Conservation (phyloP, 148 eudicot species). For the Cornus controversa region DNA sequence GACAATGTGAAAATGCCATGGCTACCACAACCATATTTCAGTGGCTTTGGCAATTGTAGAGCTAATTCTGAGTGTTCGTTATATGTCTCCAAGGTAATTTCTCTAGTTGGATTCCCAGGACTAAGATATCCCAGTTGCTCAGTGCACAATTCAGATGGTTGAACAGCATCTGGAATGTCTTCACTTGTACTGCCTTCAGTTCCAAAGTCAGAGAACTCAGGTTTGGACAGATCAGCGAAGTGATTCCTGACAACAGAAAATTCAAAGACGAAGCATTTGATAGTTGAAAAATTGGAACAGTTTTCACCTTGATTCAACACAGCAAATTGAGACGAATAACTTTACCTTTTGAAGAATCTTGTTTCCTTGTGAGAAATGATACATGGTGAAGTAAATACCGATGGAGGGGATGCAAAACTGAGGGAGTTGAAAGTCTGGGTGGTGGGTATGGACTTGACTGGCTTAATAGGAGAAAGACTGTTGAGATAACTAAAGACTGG, state of each 20-base stretch:
- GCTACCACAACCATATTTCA: neutral
- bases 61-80: constrained; percentile 18
- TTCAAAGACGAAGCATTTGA: neutral
- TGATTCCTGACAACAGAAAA: constrained; percentile 12
- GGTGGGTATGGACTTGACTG: constrained; percentile 23
- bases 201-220: constrained; percentile 14
- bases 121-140: constrained; percentile 12
- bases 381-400: constrained; percentile 24
- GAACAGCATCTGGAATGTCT: constrained; percentile 7
- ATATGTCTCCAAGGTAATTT: neutral
- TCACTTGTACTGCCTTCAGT: constrained; percentile 10
- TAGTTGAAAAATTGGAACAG: neutral
- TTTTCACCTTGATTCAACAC: neutral
- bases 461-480: constrained; percentile 46
- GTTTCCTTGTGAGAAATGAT: constrained; percentile 16
- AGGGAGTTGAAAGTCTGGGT: constrained; percentile 31
- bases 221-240: constrained; percentile 15
- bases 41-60: constrained; percentile 11
- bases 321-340: neutral
- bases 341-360: neutral
- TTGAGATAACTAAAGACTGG: constrained; percentile 54
- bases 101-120: constrained; percentile 6
- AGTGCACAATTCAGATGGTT: constrained; percentile 10
- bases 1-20: no score
- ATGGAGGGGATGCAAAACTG: constrained; percentile 41